Evolutionary conservation across 2,329 filamentous ascomycete genomes (phyloP).

Genomic region (Knufia fluminis): DNA sequence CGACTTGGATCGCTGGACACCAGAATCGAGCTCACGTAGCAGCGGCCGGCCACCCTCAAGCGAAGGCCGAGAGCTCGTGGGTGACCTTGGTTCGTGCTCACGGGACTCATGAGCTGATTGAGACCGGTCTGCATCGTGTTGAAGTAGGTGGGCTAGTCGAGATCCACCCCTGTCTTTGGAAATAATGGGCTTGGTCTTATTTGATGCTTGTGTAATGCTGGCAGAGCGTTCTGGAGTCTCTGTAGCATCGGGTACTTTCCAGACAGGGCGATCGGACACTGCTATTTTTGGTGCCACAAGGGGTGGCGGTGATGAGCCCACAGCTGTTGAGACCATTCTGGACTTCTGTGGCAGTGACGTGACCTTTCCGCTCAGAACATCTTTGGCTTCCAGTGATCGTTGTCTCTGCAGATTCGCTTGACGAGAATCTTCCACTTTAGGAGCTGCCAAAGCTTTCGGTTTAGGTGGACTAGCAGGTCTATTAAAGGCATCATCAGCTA

Average conservation of each 20-base stretch:
- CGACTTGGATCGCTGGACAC: constrained; percentile 51
- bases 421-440: constrained; percentile 22
- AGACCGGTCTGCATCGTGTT: constrained; percentile 19
- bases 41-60: constrained; percentile 61
- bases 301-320: constrained; percentile 58
- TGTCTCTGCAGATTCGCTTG: constrained; percentile 18
- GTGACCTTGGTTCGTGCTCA: constrained; percentile 38
- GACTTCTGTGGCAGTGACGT: constrained; percentile 37
- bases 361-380: constrained; percentile 8
- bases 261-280: constrained; percentile 37
- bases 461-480: constrained; percentile 30
- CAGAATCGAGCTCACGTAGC: constrained; percentile 51
- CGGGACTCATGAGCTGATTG: constrained; percentile 12
- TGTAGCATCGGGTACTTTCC: constrained; percentile 41
- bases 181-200: constrained; percentile 23
- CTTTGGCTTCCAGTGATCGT: constrained; percentile 16
- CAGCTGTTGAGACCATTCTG: constrained; percentile 60
- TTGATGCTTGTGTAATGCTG: constrained; percentile 39
- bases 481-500: constrained; percentile 78
- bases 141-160: constrained; percentile 27
- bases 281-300: constrained; percentile 30
- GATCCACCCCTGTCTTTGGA: constrained; percentile 25
- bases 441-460: constrained; percentile 24
- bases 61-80: constrained; percentile 55
- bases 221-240: constrained; percentile 21